phyloP scores from a whole-genome alignment of 2,329 filamentous ascomycete genomes.

The Venturia pyrina region DNA sequence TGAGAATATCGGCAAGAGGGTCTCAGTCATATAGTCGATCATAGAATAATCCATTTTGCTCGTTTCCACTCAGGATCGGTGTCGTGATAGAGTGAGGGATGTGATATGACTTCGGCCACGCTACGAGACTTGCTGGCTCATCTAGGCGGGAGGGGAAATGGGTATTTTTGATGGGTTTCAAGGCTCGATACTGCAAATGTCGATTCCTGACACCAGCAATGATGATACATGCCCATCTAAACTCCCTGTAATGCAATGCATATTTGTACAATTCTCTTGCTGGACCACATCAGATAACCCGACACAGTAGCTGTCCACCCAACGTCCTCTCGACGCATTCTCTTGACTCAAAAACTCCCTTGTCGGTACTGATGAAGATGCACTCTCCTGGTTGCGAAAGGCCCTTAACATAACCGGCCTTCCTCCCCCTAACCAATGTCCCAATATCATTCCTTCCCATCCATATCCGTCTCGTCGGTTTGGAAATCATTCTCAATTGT shows the following conservation, averaged over 20 bases:
- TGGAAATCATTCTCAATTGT: conserved; percentile 57
- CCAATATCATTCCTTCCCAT: conserved; percentile 52
- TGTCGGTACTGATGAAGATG: conserved; percentile 68
- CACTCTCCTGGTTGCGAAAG: conserved; percentile 69
- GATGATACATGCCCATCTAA: neutral
- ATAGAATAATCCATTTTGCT: no score
- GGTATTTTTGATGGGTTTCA: neutral
- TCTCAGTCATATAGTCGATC: no score
- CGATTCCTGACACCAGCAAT: neutral
- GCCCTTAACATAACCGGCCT: conserved; percentile 57
- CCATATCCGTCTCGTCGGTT: conserved; percentile 60
- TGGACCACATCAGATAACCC: conserved; percentile 28
- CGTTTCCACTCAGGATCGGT: no score
- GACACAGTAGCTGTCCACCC: conserved; percentile 71
- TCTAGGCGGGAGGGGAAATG: neutral
- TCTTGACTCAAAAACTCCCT: conserved; percentile 68
- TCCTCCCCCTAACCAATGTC: conserved; percentile 57
- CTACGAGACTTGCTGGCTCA: neutral
- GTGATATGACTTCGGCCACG: neutral
- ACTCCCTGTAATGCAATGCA: conserved; percentile 2
- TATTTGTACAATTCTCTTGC: neutral
- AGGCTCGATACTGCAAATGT: neutral
- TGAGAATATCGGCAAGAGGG: no score
- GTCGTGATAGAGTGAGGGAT: no score
- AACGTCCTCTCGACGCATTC: conserved; percentile 73